A percentile compares a stretch with the other conserved stretches of the same genome.
Conservation (phyloP, 2,329 filamentous ascomycete genomes). For the Penicillium sp. region DNA sequence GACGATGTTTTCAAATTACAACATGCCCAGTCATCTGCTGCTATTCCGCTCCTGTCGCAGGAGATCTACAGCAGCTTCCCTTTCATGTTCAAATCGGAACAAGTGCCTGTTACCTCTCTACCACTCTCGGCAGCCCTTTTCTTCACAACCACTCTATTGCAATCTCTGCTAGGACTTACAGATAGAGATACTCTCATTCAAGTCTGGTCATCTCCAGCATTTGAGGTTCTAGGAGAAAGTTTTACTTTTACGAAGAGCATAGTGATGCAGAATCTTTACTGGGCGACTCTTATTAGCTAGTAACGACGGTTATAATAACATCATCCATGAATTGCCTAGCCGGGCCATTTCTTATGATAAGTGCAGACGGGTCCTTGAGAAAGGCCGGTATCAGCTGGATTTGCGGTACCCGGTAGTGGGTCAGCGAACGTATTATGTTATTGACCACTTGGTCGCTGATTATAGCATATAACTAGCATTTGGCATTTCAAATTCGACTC, state of each 20-base stretch:
- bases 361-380: background rate
- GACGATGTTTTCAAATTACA: background rate
- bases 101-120: background rate
- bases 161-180: background rate
- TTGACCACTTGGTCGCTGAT: background rate
- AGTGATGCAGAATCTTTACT: background rate
- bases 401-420: background rate
- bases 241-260: background rate
- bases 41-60: background rate
- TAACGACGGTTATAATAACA: no score
- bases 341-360: background rate
- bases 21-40: background rate
- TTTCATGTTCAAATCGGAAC: slow-evolving; percentile 3
- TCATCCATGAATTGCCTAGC: no score
- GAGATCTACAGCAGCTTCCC: background rate
- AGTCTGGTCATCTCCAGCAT: background rate
- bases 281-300: background rate
- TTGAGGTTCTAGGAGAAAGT: background rate
- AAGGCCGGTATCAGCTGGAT: background rate
- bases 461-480: no score
- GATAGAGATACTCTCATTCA: background rate
- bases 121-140: background rate
- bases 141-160: background rate
- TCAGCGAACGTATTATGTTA: background rate
- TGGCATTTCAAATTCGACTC: background rate